phyloP scores from a whole-genome alignment of 148 eudicot species.

The Amaranthus palmeri region DNA sequence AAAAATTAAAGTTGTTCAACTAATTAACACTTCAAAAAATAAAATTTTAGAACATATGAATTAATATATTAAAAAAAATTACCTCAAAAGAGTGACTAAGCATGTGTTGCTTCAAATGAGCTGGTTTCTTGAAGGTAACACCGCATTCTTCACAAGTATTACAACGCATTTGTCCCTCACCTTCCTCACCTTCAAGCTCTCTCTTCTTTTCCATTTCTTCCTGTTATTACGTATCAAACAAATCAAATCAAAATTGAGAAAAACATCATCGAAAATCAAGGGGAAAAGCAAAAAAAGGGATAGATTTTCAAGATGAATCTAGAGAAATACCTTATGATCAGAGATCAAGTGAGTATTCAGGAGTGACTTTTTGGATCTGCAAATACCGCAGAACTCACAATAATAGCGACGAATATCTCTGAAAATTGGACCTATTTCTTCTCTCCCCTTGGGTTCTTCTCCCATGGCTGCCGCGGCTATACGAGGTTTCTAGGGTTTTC shows the following conservation, averaged over 20 bases:
- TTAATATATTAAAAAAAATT: not conserved
- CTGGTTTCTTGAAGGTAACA: slow-evolving; percentile 63
- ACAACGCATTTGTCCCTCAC: slow-evolving; percentile 23
- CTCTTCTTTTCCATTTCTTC: slow-evolving; percentile 41
- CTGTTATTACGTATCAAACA: slow-evolving; percentile 17
- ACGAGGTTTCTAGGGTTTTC: slow-evolving; percentile 1
- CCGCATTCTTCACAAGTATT: slow-evolving; percentile 78
- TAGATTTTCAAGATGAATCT: too few relatives aligned
- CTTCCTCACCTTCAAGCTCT: slow-evolving; percentile 23
- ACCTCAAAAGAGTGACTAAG: slow-evolving; percentile 85
- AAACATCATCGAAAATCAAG: not conserved
- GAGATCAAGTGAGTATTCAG: slow-evolving; percentile 40
- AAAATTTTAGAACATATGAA: not conserved
- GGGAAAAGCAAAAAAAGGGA: not conserved
- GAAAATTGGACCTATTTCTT: slow-evolving; percentile 40
- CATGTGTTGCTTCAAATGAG: slow-evolving; percentile 91
- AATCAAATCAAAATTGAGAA: not conserved
- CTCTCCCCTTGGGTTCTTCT: slow-evolving; percentile 6
- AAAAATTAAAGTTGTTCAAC: not conserved
- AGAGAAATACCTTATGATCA: slow-evolving; percentile 36
- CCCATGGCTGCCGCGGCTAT: slow-evolving; percentile 11
- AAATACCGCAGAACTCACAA: slow-evolving; percentile 61
- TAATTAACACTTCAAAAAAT: not conserved
- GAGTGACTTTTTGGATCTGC: slow-evolving; percentile 53
- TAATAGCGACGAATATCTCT: slow-evolving; percentile 71